These are phyloP conservation scores for Polygonum maritimum DNA, from an alignment of 148 eudicot species.

Conservation along the genomic window DNA sequence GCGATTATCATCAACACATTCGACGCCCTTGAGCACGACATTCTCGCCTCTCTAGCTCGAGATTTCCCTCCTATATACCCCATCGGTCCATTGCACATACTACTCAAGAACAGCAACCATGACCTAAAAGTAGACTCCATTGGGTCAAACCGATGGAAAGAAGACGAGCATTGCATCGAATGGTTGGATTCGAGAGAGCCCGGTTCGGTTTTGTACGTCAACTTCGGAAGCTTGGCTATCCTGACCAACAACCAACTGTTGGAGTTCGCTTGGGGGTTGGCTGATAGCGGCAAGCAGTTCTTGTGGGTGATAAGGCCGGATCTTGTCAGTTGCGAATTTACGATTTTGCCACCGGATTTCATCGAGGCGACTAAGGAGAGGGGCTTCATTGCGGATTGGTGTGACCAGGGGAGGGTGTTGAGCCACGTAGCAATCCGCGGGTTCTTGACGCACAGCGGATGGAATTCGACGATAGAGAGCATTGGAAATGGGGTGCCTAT, in stretches of 20 bases:
- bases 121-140: background rate
- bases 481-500: background rate
- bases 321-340: background rate
- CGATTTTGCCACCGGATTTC: background rate
- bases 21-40: slow-evolving; percentile 26
- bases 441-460: background rate
- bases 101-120: background rate
- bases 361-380: background rate
- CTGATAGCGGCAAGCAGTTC: background rate
- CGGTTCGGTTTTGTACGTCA: background rate
- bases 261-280: background rate
- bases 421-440: background rate
- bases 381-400: background rate
- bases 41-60: slow-evolving; percentile 15
- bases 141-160: background rate
- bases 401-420: background rate
- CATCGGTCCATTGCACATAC: slow-evolving; percentile 30
- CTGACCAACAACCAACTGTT: background rate
- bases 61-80: slow-evolving; percentile 28
- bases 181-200: background rate
- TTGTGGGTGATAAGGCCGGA: slow-evolving; percentile 1
- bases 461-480: background rate
- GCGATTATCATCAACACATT: slow-evolving; percentile 34
- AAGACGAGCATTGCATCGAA: background rate
- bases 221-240: background rate